phyloP scores from a whole-genome alignment of 208 protist species.

The Naegleria gruberi region DNA sequence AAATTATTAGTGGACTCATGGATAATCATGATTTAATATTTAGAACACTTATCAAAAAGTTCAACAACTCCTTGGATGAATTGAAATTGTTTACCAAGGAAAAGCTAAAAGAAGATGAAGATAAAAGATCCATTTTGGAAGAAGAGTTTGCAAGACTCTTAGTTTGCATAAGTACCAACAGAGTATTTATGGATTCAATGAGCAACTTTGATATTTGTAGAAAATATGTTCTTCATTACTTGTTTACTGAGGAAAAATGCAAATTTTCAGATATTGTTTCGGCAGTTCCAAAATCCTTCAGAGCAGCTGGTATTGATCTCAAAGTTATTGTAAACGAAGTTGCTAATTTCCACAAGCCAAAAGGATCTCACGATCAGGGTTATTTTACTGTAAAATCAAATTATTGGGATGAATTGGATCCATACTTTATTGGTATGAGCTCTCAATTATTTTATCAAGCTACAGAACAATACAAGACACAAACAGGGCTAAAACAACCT shows the following conservation, averaged over 20 bases:
- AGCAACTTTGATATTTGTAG: neutral
- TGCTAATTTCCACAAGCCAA: neutral
- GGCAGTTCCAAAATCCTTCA: neutral
- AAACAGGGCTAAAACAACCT: neutral
- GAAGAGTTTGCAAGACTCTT: neutral
- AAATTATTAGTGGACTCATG: neutral
- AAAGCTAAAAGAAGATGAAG: neutral
- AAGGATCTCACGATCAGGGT: neutral
- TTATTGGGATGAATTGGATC: neutral
- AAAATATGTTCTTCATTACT: neutral
- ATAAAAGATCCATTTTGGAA: neutral
- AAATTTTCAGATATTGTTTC: neutral
- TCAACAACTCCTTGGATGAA: neutral
- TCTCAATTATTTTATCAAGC: neutral
- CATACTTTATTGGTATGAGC: neutral
- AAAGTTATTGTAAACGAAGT: neutral
- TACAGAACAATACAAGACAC: neutral
- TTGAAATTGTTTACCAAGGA: neutral
- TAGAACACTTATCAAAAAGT: neutral
- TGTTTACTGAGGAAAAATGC: neutral
- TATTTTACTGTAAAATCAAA: neutral
- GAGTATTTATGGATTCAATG: neutral
- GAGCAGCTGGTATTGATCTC: neutral
- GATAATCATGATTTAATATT: neutral
- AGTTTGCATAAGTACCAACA: neutral